Evolutionary conservation across 768 basidiomycete species (phyloP), one percentile per base, ranked within the genome.

Genomic region (Panaeolus papilionaceus): DNA sequence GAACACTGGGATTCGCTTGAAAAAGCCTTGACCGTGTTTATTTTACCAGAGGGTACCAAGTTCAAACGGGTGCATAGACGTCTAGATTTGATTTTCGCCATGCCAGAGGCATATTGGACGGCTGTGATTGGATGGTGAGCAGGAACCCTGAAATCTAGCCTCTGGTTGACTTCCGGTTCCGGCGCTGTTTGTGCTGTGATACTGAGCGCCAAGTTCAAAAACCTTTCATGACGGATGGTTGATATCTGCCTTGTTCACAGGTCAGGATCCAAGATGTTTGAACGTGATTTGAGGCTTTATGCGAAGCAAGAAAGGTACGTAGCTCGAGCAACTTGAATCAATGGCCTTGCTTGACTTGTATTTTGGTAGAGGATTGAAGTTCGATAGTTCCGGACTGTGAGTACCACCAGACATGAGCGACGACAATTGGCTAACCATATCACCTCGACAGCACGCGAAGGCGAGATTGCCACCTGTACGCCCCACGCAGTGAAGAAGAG

Each of bases 221-320:
- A 20, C 11, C n/a, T 44, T 44, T 44, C 42, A 18, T 1, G 4
- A 18, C 9, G 11, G n/a, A 10, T 67, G 18, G 39, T 3, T 40
- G 38, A 44, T 20, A 18, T 2, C 6, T 10, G 49, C 14, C 38
- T 40, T 51, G 7, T n/a, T 26, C n/a, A 23, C 67, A 93, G 92
- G 92, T 92, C 91, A 5, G 95, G 96, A 0, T 95, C 92, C 4
- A 94, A 87, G 68, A 92, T 94, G 89, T 97, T 98, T 75, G 88
- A 97, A 77, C 82, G 94, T 33, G 96, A 97, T 77, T 76, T 98
- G 62, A 84, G 93, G 69, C 78, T 86, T 14, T 92, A 89, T 86
- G 91, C 91, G 1, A 92, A 92, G 73, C 77, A 83, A 49, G 82
- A 89, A 70, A 86, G 79, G 91, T 89, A 70, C 37, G 81, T 45